phyloP scores from a whole-genome alignment of 352 stramenopile genomes.

The Phytopythium boreale region DNA sequence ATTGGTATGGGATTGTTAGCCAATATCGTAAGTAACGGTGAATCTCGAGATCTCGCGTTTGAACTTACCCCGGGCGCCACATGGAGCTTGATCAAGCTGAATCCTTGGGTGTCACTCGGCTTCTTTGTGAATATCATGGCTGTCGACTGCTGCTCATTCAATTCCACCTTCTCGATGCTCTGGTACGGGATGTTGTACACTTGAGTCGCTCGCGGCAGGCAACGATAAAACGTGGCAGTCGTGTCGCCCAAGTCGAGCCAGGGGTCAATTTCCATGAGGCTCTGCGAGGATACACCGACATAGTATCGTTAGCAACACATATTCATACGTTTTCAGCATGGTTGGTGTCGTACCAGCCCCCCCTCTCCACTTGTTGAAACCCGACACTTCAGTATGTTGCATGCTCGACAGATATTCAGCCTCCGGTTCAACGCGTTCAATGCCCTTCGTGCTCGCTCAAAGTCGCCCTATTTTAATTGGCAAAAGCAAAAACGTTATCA shows the following conservation, averaged over 20 bases:
- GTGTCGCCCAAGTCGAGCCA: constrained; percentile 51
- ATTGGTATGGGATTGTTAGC: background rate
- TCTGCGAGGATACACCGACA: constrained; percentile 13
- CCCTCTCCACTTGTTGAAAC: constrained; percentile 16
- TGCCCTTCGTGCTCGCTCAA: constrained; percentile 12
- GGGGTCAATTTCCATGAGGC: constrained; percentile 36
- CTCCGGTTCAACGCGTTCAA: constrained; percentile 29
- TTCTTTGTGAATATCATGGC: background rate
- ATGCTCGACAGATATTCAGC: constrained; percentile 16
- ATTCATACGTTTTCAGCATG: background rate
- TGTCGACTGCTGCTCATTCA: constrained; percentile 16
- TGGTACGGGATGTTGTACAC: constrained; percentile 55
- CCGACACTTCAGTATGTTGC: constrained; percentile 32
- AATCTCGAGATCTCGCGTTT: background rate
- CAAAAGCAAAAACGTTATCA: background rate
- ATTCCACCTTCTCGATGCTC: constrained; percentile 38
- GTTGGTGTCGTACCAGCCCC: constrained; percentile 17
- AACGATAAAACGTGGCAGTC: constrained; percentile 51
- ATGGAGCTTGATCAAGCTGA: background rate
- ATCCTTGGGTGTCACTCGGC: background rate
- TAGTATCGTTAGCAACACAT: background rate
- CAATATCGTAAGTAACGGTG: too few species aligned
- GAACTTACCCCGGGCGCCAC: background rate
- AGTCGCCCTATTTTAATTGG: constrained; percentile 13
- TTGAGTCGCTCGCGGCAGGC: constrained; percentile 28